Evolutionary conservation across 345 rosid genomes (phyloP), one percentile per base, ranked within the genome.

Genomic region (Acer campestre): DNA sequence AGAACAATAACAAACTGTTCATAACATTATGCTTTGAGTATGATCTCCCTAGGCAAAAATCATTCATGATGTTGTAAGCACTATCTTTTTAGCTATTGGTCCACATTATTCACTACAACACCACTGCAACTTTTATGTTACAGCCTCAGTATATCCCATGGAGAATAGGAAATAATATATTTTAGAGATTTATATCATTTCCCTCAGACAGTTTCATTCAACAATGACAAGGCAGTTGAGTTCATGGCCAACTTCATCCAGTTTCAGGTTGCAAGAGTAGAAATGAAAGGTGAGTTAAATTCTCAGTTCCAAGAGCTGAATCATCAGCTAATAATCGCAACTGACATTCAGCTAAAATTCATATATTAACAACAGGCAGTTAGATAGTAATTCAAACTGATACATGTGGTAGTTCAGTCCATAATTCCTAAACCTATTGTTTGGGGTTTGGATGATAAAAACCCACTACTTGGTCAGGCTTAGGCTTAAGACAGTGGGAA

Each of bases 261-360:
- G 22, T 51, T 70, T 53, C 63, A 29, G 23, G 23, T 53, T 25
- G 13, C 23, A 49, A 70, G 38, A 49, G 5, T 27, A 29, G 40
- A 70, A 14, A 70, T 49, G n/a, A 51, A 51, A 22, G 5, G n/a
- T 70, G 35, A 53, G 46, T 9, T 17, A 6, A 31, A 53, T 17
- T 29, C 18, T 16, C 18, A 17, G 12, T 55, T 55, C 61, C 61
- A 70, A n/a, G 63, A 59, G 63, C 10, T 22, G 23, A 59, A 59
- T n/a, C 10, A 67, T 65, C 70, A 67, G 53, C 70, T 67, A 40
- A 10, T 8, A 67, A 67, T 13, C 25, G 5, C 70, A 67, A 18
- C 51, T 20, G 12, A 67, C 22, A 44, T 40, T n/a, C 12, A 1
- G 51, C 27, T 67, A 20, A 67, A 67, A 40, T n/a, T 42, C 2